Conservation (phyloP, 1,139 yeast genomes). For the Magnusiomyces tetraspermus region DNA sequence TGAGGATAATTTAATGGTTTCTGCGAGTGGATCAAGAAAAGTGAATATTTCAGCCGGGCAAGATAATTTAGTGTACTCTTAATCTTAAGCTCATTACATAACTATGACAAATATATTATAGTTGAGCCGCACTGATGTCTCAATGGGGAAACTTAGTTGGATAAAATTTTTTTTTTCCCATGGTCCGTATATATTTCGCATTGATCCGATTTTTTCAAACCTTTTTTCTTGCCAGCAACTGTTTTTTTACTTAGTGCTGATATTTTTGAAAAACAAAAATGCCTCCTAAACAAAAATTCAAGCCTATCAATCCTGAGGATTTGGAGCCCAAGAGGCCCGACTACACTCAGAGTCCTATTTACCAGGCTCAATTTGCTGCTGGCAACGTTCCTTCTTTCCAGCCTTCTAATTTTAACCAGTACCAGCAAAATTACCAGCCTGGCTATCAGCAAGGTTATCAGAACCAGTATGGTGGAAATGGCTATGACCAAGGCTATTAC, state of each 20-base stretch:
- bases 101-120: background rate
- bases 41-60: no score
- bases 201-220: background rate
- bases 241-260: background rate
- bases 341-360: slow-evolving; percentile 2
- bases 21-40: no score
- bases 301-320: slow-evolving; percentile 2
- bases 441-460: background rate
- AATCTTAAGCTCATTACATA: background rate
- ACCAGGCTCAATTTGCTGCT: slow-evolving; percentile 3
- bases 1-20: background rate
- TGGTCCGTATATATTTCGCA: background rate
- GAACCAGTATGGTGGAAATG: background rate
- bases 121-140: slow-evolving; percentile 2
- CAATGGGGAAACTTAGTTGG: background rate
- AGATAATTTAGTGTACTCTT: background rate
- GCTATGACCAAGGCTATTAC: background rate
- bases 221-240: background rate
- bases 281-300: slow-evolving; percentile 8
- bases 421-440: slow-evolving; percentile 1
- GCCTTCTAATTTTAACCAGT: slow-evolving; percentile 2
- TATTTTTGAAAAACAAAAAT: background rate
- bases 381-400: slow-evolving; percentile 2
- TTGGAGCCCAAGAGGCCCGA: background rate
- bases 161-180: background rate